Evolutionary conservation across 345 rosid species (phyloP).

Genomic region (Hypericum perforatum): DNA sequence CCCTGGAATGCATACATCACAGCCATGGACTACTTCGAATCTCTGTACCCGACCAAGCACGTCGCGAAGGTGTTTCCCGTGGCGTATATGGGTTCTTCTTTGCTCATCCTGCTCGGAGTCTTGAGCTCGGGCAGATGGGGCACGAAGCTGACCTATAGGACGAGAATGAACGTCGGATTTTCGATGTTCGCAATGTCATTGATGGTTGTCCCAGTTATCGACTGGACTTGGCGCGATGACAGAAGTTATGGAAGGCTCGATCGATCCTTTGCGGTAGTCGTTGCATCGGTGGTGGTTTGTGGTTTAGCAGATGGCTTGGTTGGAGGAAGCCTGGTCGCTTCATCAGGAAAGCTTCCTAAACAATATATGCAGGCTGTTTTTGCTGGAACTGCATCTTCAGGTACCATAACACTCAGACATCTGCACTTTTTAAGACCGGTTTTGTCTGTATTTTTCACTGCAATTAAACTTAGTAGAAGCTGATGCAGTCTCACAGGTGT

Average conservation of each 20-base stretch:
- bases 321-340: slow-evolving; percentile 79
- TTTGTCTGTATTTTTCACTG: no score
- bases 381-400: slow-evolving; percentile 96
- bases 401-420: slow-evolving; percentile 16
- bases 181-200: slow-evolving; percentile 57
- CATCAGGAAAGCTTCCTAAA: slow-evolving; percentile 79
- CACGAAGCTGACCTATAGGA: slow-evolving; percentile 41
- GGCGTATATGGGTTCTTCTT: slow-evolving; percentile 78
- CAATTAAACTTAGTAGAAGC: background rate
- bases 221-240: slow-evolving; percentile 38
- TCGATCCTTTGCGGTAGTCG: slow-evolving; percentile 36
- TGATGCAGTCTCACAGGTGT: no score
- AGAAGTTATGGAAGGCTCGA: slow-evolving; percentile 17
- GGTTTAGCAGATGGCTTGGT: slow-evolving; percentile 88
- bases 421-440: background rate
- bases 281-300: slow-evolving; percentile 58
- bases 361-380: slow-evolving; percentile 92
- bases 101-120: slow-evolving; percentile 49
- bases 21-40: slow-evolving; percentile 72
- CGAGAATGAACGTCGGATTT: slow-evolving; percentile 75
- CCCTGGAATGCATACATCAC: slow-evolving; percentile 96
- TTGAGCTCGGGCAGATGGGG: slow-evolving; percentile 48
- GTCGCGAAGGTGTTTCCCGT: slow-evolving; percentile 81
- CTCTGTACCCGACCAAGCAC: slow-evolving; percentile 58
- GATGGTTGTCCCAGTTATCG: slow-evolving; percentile 58